Percentiles rank a stretch among this genome's conserved stretches.
Evolutionary conservation across 176 grass and related monocot genomes (phyloP).

Genomic region (Guadua angustifolia): DNA sequence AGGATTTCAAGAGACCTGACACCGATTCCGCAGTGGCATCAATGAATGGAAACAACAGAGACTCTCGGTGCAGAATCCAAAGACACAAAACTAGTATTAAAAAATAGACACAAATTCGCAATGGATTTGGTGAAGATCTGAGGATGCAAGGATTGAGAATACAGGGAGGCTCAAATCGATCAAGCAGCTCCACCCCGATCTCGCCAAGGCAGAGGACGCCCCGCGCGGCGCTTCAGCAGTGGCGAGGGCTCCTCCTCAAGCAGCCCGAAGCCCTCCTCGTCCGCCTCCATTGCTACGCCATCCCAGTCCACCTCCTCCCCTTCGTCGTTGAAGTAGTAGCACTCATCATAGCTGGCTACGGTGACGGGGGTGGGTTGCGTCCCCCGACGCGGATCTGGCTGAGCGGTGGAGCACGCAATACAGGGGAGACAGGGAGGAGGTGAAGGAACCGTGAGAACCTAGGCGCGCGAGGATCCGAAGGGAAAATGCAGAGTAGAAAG

Average conservation of each 20-base stretch:
- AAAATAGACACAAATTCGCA: not conserved
- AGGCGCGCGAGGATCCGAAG: too few species aligned
- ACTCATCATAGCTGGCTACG: not conserved
- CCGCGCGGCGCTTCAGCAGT: too few species aligned
- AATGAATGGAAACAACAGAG: not conserved
- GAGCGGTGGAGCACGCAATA: too few species aligned
- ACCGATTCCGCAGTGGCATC: not conserved
- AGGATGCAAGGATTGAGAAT: not conserved
- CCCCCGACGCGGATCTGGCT: too few species aligned
- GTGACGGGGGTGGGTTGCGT: too few species aligned
- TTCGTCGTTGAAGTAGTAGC: not conserved
- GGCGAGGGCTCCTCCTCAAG: not conserved
- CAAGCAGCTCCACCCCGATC: not conserved
- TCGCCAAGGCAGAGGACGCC: too few species aligned
- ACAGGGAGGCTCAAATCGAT: not conserved
- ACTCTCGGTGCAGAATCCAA: not conserved
- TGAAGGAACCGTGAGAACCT: too few species aligned
- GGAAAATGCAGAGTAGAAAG: too few species aligned
- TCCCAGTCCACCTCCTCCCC: not conserved
- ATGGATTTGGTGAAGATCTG: not conserved
- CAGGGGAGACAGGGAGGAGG: too few species aligned
- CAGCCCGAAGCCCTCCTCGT: constrained; percentile 13
- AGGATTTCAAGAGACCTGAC: not conserved
- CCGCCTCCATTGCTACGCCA: not conserved
- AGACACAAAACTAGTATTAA: not conserved